Evolutionary conservation across 2,329 filamentous ascomycete species (phyloP).

Genomic region (Xylaria sp.): DNA sequence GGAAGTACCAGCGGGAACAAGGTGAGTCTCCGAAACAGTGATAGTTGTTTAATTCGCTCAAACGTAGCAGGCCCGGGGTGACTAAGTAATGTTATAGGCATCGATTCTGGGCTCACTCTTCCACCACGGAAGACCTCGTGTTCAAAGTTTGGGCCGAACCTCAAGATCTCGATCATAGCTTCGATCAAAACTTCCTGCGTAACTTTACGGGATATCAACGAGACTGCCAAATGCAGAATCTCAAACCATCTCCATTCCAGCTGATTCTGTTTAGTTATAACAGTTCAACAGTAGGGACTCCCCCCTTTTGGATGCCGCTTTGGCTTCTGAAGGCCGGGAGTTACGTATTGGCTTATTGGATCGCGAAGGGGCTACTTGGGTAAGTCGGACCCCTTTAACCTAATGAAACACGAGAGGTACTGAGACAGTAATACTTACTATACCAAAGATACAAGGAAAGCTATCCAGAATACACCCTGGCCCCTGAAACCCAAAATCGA

Average conservation of each 20-base stretch:
- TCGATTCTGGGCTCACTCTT: slow-evolving; percentile 13
- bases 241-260: background rate
- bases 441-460: too few species aligned
- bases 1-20: background rate
- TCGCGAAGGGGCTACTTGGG: background rate
- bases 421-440: too few species aligned
- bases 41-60: too few species aligned
- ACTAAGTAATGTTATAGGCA: background rate
- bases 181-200: slow-evolving; percentile 11
- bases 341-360: background rate
- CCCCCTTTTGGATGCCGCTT: background rate
- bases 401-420: too few species aligned
- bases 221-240: background rate
- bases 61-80: too few species aligned
- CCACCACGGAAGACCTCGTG: background rate
- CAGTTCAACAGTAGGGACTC: background rate
- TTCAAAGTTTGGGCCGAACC: slow-evolving; percentile 4
- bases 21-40: background rate
- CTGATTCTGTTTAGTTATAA: background rate
- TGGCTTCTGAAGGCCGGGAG: slow-evolving; percentile 1
- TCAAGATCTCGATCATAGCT: background rate
- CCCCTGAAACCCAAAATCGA: too few species aligned
- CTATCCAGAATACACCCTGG: too few species aligned
- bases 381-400: background rate
- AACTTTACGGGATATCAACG: background rate